Evolutionary conservation across 78 protist species (phyloP).

Genomic region (Dictyostelium brefeldianum): DNA sequence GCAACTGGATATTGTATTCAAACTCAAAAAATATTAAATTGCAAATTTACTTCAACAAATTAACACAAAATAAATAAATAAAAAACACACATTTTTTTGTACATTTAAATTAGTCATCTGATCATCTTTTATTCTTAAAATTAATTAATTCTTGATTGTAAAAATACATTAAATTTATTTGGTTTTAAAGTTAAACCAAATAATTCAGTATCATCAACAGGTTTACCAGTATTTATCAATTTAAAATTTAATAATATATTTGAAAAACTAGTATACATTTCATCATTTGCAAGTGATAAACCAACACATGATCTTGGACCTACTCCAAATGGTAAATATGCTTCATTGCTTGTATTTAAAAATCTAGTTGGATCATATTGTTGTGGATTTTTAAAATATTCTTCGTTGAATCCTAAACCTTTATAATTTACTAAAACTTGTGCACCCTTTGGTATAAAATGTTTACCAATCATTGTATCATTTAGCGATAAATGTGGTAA

Average conservation of each 20-base stretch:
- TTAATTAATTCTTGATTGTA: too few relatives aligned
- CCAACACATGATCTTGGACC: constrained; percentile 18
- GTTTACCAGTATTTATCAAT: constrained; percentile 5
- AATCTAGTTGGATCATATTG: constrained; percentile 29
- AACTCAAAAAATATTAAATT: not conserved
- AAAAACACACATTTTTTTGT: not conserved
- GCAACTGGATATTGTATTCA: constrained; percentile 21
- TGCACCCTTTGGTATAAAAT: constrained; percentile 33
- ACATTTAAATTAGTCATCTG: too few relatives aligned
- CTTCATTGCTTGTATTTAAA: constrained; percentile 5
- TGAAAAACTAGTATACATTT: not conserved
- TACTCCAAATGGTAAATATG: constrained; percentile 12
- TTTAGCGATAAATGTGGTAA: constrained; percentile 23
- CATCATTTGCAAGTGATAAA: not conserved
- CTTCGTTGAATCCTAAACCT: constrained; percentile 1
- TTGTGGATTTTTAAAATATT: constrained; percentile 2
- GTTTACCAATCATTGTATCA: constrained; percentile 8
- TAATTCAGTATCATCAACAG: constrained; percentile 4
- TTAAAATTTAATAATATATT: constrained; percentile 5
- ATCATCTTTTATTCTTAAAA: too few relatives aligned
- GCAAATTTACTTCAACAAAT: not conserved
- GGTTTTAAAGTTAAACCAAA: constrained; percentile 9
- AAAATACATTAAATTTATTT: too few relatives aligned
- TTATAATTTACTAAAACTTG: not conserved
- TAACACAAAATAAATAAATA: not conserved